Base-by-base conservation (phyloP, 225 moss, liverwort and hornwort genomes). In the Marchantia paleacea region DNA sequence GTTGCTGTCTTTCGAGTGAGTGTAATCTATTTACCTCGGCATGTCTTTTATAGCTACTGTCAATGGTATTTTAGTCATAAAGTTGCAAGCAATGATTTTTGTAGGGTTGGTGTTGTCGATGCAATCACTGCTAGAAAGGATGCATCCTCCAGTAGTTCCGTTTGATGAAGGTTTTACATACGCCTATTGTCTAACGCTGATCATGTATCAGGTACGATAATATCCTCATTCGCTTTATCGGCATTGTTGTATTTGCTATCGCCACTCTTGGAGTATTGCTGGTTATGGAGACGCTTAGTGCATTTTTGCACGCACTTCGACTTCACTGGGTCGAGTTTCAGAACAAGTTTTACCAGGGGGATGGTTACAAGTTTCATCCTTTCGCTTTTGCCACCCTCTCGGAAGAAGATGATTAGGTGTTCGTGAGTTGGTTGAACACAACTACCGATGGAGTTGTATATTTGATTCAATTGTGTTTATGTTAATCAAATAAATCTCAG, bases 281-380 rank as follows among this genome's bases (percentile, higher is more conserved):
- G 53, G 77, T 89, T 68, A 99, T 99, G 96, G 96, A 97, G 82
- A 92, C 96, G 3, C 88, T 97, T 0, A 94, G 96, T 87, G 94
- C 96, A 52, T 93, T 97, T 77, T 81, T 97, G 87, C 96, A 97
- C 72, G 96, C 96, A 28, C 89, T 97, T 72, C 87, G 96, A 60
- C 81, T 97, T 14, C 96, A 97, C 80, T 97, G 96, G 96, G 95
- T 95, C 75, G 97, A 99, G 86, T 99, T 99, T 80, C 92, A 92
- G 78, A 94, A 92, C 78, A 97, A 97, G 78, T 97, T 97, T 61
- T 97, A 91, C 64, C 19, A 52, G 69, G 96, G 96, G 26, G 96
- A 97, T 83, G 96, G 94, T 19, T 92, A 97, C 83, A 92, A 81
- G 87, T 97, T 97, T 81, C 73, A 29, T 55, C 96, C 96, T 6